These are phyloP conservation scores for Arabis hirsuta DNA, from an alignment of 345 rosid species.

Conservation along the genomic window DNA sequence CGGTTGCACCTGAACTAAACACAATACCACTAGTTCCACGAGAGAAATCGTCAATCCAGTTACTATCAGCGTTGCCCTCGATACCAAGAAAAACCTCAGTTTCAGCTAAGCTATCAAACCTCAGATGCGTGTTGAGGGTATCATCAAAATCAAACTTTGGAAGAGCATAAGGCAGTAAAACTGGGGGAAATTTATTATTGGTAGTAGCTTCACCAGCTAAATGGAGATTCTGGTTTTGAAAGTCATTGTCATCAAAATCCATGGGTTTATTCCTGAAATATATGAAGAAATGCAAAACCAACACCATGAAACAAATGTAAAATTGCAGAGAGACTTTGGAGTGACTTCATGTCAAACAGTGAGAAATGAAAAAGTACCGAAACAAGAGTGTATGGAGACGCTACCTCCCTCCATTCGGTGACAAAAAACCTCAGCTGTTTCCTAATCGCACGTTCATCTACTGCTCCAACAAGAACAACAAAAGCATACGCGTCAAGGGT, in stretches of 20 bases:
- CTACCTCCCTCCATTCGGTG: constrained; percentile 99
- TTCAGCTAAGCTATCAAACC: constrained; percentile 76
- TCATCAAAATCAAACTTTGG: constrained; percentile 96
- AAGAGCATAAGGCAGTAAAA: constrained; percentile 69
- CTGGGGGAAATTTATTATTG: constrained; percentile 65
- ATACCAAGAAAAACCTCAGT: constrained; percentile 84
- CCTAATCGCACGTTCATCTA: constrained; percentile 69
- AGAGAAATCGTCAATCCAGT: constrained; percentile 95
- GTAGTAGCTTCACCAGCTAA: constrained; percentile 83
- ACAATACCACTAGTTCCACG: constrained; percentile 66
- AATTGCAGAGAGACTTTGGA: too few relatives aligned
- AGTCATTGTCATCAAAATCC: constrained; percentile 99
- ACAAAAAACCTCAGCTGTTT: constrained; percentile 64
- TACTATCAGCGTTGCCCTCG: constrained; percentile 76
- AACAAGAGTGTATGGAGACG: constrained; percentile 86
- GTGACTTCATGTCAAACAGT: constrained; percentile 34
- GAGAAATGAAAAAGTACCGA: constrained; percentile 84
- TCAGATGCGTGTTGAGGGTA: constrained; percentile 63
- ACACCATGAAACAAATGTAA: background rate
- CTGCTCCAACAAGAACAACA: constrained; percentile 35
- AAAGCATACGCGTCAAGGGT: constrained; percentile 16
- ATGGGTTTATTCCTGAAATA: constrained; percentile 78
- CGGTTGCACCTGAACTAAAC: constrained; percentile 80
- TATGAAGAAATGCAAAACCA: background rate
- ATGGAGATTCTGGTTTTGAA: constrained; percentile 90